Evolutionary conservation across 257 asterid species (phyloP), one percentile per base, ranked within the genome.

Genomic region (Cynanchum wilfordii): DNA sequence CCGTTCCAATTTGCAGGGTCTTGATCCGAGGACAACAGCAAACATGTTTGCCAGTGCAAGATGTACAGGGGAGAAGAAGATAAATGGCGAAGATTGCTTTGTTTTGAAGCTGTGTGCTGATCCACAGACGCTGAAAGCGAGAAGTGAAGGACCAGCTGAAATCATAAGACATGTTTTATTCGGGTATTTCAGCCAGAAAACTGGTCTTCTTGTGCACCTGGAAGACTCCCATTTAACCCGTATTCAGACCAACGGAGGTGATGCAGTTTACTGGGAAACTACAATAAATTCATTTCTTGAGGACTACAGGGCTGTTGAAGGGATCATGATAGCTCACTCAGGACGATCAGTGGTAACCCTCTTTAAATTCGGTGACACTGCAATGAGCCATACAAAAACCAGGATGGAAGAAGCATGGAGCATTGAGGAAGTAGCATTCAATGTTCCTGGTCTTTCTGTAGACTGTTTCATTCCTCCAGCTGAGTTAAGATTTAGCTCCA

Each of bases 111-210:
- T 90, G 9, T 79, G 86, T 27, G 86, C 95, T 5, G 90, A 90
- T 82, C 85, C 90, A 7, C 89, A 82, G 59, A 88, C 96, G 19
- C 79, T 90, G 62, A 87, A 90, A 69, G 84, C 94, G 1, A 81
- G 90, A 80, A 90, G 96, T n/a, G 96, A 90, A 75, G 92, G 90
- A 17, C 89, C 89, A 2, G 90, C 96, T 0, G 92, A 90, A 84
- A 82, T 88, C 82, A 85, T 86, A 58, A 77, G 92, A 79, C 96
- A 90, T 29, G 89, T 84, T 40, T 44, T 90, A 63, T 85, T 90
- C 38, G 96, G 96, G 58, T 88, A 88, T 82, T 90, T 90, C 78
- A 90, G 92, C 88, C 96, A 90, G 78, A 88, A 82, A 72, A 86
- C 96, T 0, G 96, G 96, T 5, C 96, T 90, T n/a, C 92, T 90